These are phyloP conservation scores for Phellinidium pouzarii DNA, from an alignment of 1,284 basidiomycete genomes.

Conservation along the genomic window DNA sequence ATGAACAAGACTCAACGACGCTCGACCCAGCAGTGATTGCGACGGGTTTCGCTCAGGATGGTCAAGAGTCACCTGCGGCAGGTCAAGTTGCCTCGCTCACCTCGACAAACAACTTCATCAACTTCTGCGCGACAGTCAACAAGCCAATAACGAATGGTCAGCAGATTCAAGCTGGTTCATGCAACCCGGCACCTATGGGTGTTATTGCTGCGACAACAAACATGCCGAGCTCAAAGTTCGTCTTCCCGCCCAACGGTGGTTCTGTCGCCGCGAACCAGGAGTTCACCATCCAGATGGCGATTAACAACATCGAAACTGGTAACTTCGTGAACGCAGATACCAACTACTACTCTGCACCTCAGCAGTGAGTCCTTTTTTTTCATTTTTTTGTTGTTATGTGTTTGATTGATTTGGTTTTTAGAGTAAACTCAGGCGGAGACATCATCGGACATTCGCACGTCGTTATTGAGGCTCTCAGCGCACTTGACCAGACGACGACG, in stretches of 20 bases:
- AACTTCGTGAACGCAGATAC: slow-evolving; percentile 54
- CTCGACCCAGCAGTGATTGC: slow-evolving; percentile 50
- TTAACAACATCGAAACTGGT: slow-evolving; percentile 52
- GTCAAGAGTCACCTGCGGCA: slow-evolving; percentile 35
- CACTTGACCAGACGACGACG: slow-evolving; percentile 43
- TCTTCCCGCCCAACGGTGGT: slow-evolving; percentile 46
- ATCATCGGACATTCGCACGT: slow-evolving; percentile 62
- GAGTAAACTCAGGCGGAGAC: slow-evolving; percentile 41
- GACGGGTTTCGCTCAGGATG: slow-evolving; percentile 43
- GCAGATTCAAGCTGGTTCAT: slow-evolving; percentile 53
- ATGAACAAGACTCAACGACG: slow-evolving; percentile 29
- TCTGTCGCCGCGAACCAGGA: slow-evolving; percentile 43
- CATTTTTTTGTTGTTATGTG: neutral
- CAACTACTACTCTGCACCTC: slow-evolving; percentile 64
- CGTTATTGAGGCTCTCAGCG: slow-evolving; percentile 47
- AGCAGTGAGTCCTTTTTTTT: slow-evolving; percentile 30
- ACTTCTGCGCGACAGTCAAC: slow-evolving; percentile 51
- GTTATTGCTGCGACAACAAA: slow-evolving; percentile 46
- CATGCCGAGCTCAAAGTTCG: slow-evolving; percentile 57
- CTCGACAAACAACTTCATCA: slow-evolving; percentile 68
- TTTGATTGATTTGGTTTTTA: neutral
- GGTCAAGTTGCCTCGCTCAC: slow-evolving; percentile 56
- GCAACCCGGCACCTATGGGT: slow-evolving; percentile 60
- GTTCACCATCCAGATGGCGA: slow-evolving; percentile 54
- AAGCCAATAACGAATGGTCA: slow-evolving; percentile 54